These are phyloP conservation scores for Senecio squalidus DNA, from an alignment of 140 eudicot species.

Conservation along the genomic window DNA sequence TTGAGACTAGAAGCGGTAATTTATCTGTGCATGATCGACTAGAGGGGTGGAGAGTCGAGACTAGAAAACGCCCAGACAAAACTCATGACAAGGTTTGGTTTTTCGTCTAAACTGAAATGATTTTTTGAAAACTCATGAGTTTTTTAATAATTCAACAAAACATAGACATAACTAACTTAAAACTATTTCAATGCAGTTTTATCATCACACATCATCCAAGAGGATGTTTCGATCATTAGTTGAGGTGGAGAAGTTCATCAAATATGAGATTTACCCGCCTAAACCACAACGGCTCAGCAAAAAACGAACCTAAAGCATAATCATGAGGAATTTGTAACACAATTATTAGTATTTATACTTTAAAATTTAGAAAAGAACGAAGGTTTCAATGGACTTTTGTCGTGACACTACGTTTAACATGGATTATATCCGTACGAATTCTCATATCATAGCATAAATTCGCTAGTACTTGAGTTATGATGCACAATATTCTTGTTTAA, in stretches of 20 bases:
- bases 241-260: conserved; percentile 37
- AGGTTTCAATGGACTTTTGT: too few species aligned
- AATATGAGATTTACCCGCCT: conserved; percentile 33
- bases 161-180: background rate
- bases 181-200: conserved; percentile 24
- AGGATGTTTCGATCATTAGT: conserved; percentile 39
- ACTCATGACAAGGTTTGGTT: conserved; percentile 33
- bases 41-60: conserved; percentile 37
- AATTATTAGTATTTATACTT: background rate
- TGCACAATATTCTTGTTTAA: too few species aligned
- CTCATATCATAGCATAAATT: too few species aligned
- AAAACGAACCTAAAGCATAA: conserved; percentile 13
- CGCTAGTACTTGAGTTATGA: too few species aligned
- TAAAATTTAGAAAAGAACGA: too few species aligned
- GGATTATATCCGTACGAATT: too few species aligned
- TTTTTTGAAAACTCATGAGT: background rate
- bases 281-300: conserved; percentile 21
- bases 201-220: conserved; percentile 32
- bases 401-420: too few species aligned
- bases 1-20: conserved; percentile 13
- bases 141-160: too few species aligned
- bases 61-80: conserved; percentile 32
- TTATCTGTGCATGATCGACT: conserved; percentile 27
- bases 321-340: background rate
- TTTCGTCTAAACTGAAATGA: background rate